phyloP scores from a whole-genome alignment of 805 yeast species.

The Kazachstania bromeliacearum region DNA sequence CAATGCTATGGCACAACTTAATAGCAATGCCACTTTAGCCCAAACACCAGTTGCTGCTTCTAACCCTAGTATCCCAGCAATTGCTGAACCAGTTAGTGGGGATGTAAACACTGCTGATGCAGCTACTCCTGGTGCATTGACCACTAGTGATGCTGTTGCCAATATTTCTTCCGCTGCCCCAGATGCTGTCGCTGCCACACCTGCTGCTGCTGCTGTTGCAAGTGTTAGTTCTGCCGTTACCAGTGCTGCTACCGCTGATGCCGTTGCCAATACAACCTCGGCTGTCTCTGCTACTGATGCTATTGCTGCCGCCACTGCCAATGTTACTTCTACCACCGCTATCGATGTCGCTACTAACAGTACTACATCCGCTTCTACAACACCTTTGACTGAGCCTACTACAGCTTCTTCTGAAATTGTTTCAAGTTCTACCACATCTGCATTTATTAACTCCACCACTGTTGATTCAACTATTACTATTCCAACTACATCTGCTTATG shows the following conservation, averaged over 20 bases:
- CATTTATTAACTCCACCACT: constrained; percentile 1
- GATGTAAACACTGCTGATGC: constrained; percentile 5
- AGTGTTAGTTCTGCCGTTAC: no score
- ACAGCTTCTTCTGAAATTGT: background rate
- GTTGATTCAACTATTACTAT: no score
- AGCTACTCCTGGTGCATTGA: constrained; percentile 7
- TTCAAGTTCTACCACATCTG: constrained; percentile 1
- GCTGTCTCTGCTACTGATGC: background rate
- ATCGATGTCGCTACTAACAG: constrained; percentile 8
- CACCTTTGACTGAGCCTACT: background rate
- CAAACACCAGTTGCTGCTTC: background rate
- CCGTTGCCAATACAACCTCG: constrained; percentile 8
- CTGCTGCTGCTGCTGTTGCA: constrained; percentile 1
- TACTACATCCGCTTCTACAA: background rate
- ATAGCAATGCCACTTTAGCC: constrained; percentile 3
- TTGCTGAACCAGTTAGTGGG: background rate
- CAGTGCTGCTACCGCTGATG: constrained; percentile 3
- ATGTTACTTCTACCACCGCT: constrained; percentile 1
- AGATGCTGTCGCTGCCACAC: constrained; percentile 1
- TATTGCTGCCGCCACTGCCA: constrained; percentile 1
- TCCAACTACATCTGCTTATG: no score
- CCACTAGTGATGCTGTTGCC: constrained; percentile 2
- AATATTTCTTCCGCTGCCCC: no score
- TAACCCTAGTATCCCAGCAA: background rate
- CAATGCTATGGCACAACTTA: constrained; percentile 6